phyloP scores from a whole-genome alignment of 75 land plant species.

The Picea glauca region DNA sequence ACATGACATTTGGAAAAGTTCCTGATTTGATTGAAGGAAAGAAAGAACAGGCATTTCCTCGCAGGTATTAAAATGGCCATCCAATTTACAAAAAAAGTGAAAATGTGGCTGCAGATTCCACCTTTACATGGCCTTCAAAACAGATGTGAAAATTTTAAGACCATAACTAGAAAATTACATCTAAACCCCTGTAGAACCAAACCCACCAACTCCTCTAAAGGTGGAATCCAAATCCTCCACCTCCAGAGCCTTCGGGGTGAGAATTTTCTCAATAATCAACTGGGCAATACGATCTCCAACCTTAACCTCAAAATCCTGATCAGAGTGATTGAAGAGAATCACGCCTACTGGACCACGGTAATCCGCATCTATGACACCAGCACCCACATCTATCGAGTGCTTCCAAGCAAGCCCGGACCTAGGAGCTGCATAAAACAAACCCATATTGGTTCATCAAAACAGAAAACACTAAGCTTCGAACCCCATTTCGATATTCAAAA shows the following conservation, averaged over 20 bases:
- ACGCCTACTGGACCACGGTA: slow-evolving; percentile 93
- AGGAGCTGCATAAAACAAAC: slow-evolving; percentile 54
- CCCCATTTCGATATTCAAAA: not conserved
- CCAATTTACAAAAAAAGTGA: too few species aligned
- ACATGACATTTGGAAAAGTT: too few species aligned
- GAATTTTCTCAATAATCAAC: slow-evolving; percentile 73
- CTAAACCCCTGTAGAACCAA: slow-evolving; percentile 89
- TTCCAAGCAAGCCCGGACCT: slow-evolving; percentile 91
- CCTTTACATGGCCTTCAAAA: too few species aligned
- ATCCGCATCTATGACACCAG: slow-evolving; percentile 95
- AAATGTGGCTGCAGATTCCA: too few species aligned
- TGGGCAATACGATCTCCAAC: slow-evolving; percentile 90
- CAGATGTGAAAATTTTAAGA: too few species aligned
- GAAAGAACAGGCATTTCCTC: too few species aligned
- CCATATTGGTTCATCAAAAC: not conserved
- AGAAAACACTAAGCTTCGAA: not conserved
- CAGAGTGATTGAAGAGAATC: slow-evolving; percentile 88
- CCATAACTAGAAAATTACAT: not conserved
- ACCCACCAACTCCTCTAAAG: slow-evolving; percentile 72
- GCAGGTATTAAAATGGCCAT: too few species aligned
- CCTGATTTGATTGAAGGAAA: too few species aligned
- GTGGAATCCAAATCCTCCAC: slow-evolving; percentile 83
- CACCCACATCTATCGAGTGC: slow-evolving; percentile 96
- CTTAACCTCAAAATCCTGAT: slow-evolving; percentile 76
- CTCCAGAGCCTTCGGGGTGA: slow-evolving; percentile 75